Conservation (phyloP, 2,329 filamentous ascomycete species). For the Didymella pomorum region DNA sequence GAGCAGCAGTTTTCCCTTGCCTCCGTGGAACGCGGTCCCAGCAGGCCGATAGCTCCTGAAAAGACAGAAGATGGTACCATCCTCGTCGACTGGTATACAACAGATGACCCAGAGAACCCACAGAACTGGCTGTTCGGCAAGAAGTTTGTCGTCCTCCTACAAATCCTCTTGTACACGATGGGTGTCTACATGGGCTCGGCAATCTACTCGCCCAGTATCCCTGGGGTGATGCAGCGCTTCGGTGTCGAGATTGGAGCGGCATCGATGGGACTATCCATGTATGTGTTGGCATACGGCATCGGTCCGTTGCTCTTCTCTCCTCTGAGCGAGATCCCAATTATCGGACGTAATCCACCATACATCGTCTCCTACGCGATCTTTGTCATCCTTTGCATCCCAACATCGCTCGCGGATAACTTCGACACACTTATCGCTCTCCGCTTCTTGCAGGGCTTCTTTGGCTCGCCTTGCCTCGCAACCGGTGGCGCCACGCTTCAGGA, state of each 20-base stretch:
- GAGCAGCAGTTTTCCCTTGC: not conserved
- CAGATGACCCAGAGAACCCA: not conserved
- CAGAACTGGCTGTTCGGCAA: not conserved
- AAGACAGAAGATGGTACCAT: not conserved
- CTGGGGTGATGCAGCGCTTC: not conserved
- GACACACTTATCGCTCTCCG: not conserved
- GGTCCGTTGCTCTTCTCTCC: not conserved
- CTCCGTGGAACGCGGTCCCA: not conserved
- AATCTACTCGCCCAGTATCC: not conserved
- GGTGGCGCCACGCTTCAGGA: not conserved
- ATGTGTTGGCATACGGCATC: not conserved
- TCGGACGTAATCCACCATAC: not conserved
- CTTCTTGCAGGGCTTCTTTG: not conserved
- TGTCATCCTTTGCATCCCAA: not conserved
- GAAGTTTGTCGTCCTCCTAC: not conserved
- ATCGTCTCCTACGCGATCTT: not conserved
- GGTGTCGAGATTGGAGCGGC: not conserved
- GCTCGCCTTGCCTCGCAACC: not conserved
- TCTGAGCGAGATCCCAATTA: not conserved
- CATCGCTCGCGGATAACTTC: not conserved
- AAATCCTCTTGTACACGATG: not conserved
- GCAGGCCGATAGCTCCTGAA: not conserved
- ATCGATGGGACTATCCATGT: not conserved
- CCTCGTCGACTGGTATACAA: not conserved
- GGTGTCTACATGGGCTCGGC: not conserved